Evolutionary conservation across 805 yeast species (phyloP), one percentile per base, ranked within the genome.

Genomic region (Myxozyma melibiosi): DNA sequence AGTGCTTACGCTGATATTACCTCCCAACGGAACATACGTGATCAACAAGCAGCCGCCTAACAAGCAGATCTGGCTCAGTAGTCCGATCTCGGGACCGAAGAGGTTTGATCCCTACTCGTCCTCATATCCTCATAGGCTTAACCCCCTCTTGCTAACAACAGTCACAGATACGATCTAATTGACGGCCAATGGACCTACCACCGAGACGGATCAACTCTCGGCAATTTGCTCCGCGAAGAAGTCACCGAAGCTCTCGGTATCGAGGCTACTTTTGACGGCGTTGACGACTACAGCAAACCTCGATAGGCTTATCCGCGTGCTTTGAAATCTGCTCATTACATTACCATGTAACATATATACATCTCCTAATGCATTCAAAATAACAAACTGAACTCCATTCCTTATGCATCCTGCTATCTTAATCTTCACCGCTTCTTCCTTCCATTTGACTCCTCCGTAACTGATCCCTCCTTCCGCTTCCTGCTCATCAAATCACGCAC

Each of bases 21-120:
- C 92, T 2, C 80, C 84, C 0, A 75, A 77, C 16, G 98, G 97
- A 1, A 81, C 91, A 0, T 94, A 94, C 69, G 96, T 94, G 28
- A 85, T 94, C 68, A 94, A 94, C 75, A 92, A 90, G 69, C 98
- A 94, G 73, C 99, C 99, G 1, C 97, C 99, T 2, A 94, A 90
- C 73, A 86, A 88, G 73, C 99, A 94, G 71, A 86, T 94, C 30
- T 94, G 99, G 99, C 78, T 92, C 51, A 83, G 95, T 57, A 87
- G 96, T 42, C 99, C 99, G 0, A 68, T 90, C 2, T 86, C 95
- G 6, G 99, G 99, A 0, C 99, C 99, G 4, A 90, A 90, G 68
- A 69, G 81, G 41, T 61, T 42, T 27, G 38, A 42, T 11, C n/a
- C n/a, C n/a, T n/a, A n/a, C n/a, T n/a, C n/a, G n/a, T n/a, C n/a